These are phyloP conservation scores for Gigaspora rosea DNA, from an alignment of 192 early-diverging fungal genomes.

Conservation along the genomic window DNA sequence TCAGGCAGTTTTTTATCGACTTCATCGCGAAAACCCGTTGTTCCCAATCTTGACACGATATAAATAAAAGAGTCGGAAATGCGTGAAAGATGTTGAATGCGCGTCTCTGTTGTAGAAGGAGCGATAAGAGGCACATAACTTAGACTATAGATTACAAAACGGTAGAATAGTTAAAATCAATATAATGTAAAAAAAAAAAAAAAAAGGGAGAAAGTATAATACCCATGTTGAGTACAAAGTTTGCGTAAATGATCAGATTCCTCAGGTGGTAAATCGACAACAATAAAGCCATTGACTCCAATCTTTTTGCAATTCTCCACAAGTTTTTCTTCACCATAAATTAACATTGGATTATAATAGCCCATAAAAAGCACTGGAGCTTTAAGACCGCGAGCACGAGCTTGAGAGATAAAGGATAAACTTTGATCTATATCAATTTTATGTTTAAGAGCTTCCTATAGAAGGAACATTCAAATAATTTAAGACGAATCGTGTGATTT, in stretches of 20 bases:
- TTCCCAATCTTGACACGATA: constrained; percentile 90
- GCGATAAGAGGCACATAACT: constrained; percentile 91
- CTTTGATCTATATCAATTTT: constrained; percentile 79
- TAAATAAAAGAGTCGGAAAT: constrained; percentile 95
- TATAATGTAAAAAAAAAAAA: constrained; percentile 11
- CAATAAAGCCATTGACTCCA: constrained; percentile 94
- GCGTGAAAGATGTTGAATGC: constrained; percentile 75
- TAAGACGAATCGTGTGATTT: background rate
- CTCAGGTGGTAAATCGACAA: constrained; percentile 97
- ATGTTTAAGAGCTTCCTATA: constrained; percentile 72
- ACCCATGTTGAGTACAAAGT: constrained; percentile 71
- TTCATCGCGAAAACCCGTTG: constrained; percentile 78
- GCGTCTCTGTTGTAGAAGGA: constrained; percentile 85
- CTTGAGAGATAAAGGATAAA: constrained; percentile 76
- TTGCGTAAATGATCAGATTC: constrained; percentile 87
- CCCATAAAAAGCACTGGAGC: constrained; percentile 98
- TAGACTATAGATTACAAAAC: constrained; percentile 46
- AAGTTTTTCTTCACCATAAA: constrained; percentile 88
- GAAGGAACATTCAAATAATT: constrained; percentile 2
- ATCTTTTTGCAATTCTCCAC: constrained; percentile 81
- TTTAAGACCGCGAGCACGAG: constrained; percentile 79
- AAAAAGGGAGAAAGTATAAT: constrained; percentile 12
- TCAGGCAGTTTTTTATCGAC: constrained; percentile 52
- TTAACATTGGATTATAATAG: constrained; percentile 97
- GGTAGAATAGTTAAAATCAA: background rate